Percentiles rank a stretch among this genome's conserved stretches.
phyloP scores from a whole-genome alignment of 192 early-diverging fungal species.

The Backusella westeae region DNA sequence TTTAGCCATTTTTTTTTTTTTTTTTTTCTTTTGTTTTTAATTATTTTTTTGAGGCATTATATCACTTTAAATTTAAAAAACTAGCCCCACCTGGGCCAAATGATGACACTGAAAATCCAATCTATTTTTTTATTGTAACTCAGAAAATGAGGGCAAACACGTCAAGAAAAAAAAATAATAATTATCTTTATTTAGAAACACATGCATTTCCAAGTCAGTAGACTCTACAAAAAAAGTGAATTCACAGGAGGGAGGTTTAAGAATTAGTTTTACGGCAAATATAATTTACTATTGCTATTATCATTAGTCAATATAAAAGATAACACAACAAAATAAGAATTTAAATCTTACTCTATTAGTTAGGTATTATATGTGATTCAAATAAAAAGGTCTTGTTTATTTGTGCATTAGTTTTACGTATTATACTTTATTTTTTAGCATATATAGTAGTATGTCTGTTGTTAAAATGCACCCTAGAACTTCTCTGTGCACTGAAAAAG shows the following conservation, averaged over 20 bases:
- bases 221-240: background rate
- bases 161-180: background rate
- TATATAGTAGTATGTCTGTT: background rate
- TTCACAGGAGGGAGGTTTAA: background rate
- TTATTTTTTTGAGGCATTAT: background rate
- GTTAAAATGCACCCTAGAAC: background rate
- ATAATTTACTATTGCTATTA: background rate
- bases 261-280: background rate
- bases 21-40: background rate
- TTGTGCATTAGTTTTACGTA: background rate
- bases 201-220: constrained; percentile 1
- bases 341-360: background rate
- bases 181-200: constrained; percentile 1
- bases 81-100: background rate
- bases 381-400: background rate
- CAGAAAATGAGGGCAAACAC: background rate
- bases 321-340: too few relatives aligned
- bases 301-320: background rate
- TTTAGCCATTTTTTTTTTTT: background rate
- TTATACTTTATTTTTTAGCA: background rate
- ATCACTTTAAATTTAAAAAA: background rate
- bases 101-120: background rate
- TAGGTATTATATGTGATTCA: background rate
- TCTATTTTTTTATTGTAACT: background rate
- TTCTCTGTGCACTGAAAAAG: background rate